Evolutionary conservation across 2,329 filamentous ascomycete genomes (phyloP).

Genomic region (Acrodontium crateriforme): DNA sequence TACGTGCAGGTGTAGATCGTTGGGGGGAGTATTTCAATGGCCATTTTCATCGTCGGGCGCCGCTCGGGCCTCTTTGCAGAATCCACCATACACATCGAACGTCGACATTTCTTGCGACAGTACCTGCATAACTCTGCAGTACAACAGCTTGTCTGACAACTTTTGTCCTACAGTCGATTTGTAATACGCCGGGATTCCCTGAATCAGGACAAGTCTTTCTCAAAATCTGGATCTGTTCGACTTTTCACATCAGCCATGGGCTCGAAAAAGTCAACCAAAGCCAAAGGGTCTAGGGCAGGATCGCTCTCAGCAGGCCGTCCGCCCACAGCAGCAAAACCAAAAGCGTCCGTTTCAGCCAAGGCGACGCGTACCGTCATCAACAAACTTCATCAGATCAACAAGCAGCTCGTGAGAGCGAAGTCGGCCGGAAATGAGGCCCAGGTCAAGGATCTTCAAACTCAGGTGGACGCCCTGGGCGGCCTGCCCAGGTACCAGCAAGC

Average conservation of each 20-base stretch:
- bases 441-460: slow-evolving; percentile 30
- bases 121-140: no score
- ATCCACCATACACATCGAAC: no score
- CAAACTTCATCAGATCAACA: slow-evolving; percentile 46
- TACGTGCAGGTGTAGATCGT: neutral
- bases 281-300: slow-evolving; percentile 7
- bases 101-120: no score
- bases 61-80: no score
- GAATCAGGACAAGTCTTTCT: no score
- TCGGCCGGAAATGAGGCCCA: slow-evolving; percentile 26
- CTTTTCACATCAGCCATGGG: no score
- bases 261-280: slow-evolving; percentile 3
- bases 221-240: no score
- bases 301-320: slow-evolving; percentile 33
- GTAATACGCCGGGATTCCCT: no score
- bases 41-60: no score
- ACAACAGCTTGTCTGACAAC: no score
- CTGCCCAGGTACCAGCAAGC: slow-evolving; percentile 47
- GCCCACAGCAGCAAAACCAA: slow-evolving; percentile 23
- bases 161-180: no score
- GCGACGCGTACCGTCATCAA: slow-evolving; percentile 45
- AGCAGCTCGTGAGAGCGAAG: slow-evolving; percentile 39
- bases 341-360: slow-evolving; percentile 38
- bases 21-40: no score
- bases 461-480: slow-evolving; percentile 44